A percentile compares a stretch with the other conserved stretches of the same genome.
Conservation (phyloP, 345 rosid genomes). For the Trapa bicornis region DNA sequence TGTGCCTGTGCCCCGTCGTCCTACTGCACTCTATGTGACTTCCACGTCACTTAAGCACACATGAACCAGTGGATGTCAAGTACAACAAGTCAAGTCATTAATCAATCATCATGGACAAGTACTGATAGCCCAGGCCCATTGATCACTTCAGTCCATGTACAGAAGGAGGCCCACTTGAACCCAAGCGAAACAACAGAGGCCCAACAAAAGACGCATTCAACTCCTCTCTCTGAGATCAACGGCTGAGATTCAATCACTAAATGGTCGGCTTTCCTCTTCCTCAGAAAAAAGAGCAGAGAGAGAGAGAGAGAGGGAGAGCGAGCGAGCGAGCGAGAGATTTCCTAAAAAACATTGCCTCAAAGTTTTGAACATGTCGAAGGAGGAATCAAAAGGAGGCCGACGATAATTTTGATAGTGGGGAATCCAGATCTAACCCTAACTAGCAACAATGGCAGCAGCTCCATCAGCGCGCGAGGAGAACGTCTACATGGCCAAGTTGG, state of each 20-base stretch:
- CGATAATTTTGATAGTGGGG: background rate
- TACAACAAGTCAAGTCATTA: too few species aligned
- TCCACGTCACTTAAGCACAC: too few species aligned
- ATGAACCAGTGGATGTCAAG: too few species aligned
- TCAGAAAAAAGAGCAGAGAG: background rate
- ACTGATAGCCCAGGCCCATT: too few species aligned
- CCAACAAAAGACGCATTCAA: too few species aligned
- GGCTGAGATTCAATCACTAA: conserved; percentile 7
- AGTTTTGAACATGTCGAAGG: background rate
- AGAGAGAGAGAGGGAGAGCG: too few species aligned
- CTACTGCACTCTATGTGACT: too few species aligned
- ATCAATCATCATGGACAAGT: too few species aligned
- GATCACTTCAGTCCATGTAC: too few species aligned
- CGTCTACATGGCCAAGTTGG: conserved; percentile 90
- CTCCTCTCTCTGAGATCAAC: background rate
- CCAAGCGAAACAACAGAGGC: too few species aligned
- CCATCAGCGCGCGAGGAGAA: conserved; percentile 54
- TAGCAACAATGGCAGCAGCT: conserved; percentile 15
- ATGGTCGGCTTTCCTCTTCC: background rate
- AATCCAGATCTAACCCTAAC: conserved; percentile 10
- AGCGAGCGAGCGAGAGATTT: background rate
- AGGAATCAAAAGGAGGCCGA: background rate
- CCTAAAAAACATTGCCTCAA: background rate
- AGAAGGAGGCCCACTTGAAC: too few species aligned
- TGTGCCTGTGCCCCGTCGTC: too few species aligned